phyloP scores from a whole-genome alignment of 73 alveolate species.

The Breviolum minutum region DNA sequence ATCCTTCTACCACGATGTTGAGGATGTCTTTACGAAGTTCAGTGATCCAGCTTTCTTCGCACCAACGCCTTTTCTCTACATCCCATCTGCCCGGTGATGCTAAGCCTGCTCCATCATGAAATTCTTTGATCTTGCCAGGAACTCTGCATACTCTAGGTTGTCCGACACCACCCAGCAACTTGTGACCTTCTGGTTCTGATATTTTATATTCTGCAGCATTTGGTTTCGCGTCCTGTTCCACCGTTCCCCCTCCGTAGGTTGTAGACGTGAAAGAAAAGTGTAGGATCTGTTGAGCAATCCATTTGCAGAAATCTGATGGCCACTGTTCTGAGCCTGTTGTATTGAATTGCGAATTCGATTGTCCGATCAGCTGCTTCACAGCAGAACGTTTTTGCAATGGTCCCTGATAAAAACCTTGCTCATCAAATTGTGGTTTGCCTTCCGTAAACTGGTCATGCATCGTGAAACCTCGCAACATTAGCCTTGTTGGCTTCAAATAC shows the following conservation, averaged over 20 bases:
- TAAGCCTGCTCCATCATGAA: constrained; percentile 29
- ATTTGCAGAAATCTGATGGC: not conserved
- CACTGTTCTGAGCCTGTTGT: constrained; percentile 4
- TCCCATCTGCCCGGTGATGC: constrained; percentile 12
- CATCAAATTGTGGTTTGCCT: not conserved
- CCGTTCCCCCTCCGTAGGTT: no score
- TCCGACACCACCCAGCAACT: not conserved
- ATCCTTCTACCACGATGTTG: not conserved
- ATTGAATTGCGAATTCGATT: not conserved
- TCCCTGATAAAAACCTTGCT: not conserved
- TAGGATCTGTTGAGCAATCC: not conserved
- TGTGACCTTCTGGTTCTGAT: not conserved
- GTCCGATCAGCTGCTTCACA: not conserved
- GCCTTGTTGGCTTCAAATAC: not conserved
- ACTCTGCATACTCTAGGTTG: not conserved
- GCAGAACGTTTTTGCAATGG: not conserved
- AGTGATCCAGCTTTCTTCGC: no score
- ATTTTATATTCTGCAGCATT: not conserved
- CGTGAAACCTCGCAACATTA: not conserved
- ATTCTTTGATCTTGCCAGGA: not conserved
- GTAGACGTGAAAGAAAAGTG: not conserved
- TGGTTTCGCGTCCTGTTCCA: no score
- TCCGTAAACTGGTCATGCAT: not conserved
- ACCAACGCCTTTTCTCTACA: not conserved
- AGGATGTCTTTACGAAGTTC: not conserved